Conservation (phyloP, 2,329 filamentous ascomycete genomes). For the Penicillium concentricum region DNA sequence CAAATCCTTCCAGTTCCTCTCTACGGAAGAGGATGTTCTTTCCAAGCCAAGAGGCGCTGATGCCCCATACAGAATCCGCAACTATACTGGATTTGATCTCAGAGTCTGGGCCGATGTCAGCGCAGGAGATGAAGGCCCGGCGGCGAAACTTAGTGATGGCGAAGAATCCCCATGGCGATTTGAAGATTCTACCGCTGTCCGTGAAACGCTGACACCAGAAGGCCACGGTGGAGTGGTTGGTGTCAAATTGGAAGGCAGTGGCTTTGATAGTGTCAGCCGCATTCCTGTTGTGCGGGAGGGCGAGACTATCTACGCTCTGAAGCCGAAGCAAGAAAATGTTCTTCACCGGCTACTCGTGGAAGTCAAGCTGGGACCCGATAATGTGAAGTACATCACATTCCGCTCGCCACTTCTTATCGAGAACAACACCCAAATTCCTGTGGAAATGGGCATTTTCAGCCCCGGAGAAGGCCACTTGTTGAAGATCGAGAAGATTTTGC, state of each 20-base stretch:
- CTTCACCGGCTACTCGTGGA: slow-evolving; percentile 90
- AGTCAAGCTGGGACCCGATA: slow-evolving; percentile 84
- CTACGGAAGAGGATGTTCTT: slow-evolving; percentile 83
- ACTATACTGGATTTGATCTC: slow-evolving; percentile 92
- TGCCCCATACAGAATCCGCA: slow-evolving; percentile 88
- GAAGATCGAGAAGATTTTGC: slow-evolving; percentile 96
- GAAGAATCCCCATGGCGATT: slow-evolving; percentile 94
- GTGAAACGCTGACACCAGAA: slow-evolving; percentile 86
- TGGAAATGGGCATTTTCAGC: slow-evolving; percentile 90
- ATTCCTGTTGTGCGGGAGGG: slow-evolving; percentile 93
- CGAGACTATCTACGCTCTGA: slow-evolving; percentile 83
- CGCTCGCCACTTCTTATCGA: slow-evolving; percentile 88
- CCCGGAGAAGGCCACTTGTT: slow-evolving; percentile 82
- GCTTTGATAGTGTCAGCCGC: slow-evolving; percentile 85
- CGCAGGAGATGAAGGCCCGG: slow-evolving; percentile 64
- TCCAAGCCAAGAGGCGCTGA: slow-evolving; percentile 90
- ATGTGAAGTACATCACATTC: slow-evolving; percentile 97
- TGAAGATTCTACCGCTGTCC: slow-evolving; percentile 93
- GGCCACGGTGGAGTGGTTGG: slow-evolving; percentile 75
- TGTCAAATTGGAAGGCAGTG: slow-evolving; percentile 84
- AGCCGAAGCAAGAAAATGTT: slow-evolving; percentile 80
- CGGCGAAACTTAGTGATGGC: slow-evolving; percentile 78
- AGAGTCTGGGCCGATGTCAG: slow-evolving; percentile 76
- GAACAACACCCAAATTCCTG: slow-evolving; percentile 93
- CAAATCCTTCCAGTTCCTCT: slow-evolving; percentile 88